phyloP scores from a whole-genome alignment of 1,284 basidiomycete species.

The Ceratobasidium sp. region DNA sequence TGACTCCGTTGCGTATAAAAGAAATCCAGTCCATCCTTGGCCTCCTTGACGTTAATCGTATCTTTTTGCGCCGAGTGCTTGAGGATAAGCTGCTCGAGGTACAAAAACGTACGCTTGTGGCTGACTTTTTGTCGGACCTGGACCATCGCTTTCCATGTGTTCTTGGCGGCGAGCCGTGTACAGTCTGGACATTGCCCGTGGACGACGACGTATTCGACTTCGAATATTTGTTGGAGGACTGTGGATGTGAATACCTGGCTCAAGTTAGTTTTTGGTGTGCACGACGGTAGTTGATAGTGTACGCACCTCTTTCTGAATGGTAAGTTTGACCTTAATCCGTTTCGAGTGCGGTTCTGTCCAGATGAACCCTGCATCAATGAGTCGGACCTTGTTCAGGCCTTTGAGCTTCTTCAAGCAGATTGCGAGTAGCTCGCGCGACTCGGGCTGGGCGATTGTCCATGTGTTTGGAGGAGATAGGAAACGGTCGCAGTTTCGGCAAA shows the following conservation, averaged over 20 bases:
- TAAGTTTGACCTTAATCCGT: conserved; percentile 91
- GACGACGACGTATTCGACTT: conserved; percentile 96
- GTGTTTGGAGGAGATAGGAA: conserved; percentile 92
- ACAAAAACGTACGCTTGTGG: conserved; percentile 98
- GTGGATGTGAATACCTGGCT: conserved; percentile 89
- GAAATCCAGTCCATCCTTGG: conserved; percentile 95
- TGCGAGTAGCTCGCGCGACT: conserved; percentile 92
- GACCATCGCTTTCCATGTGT: conserved; percentile 97
- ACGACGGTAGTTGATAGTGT: neutral
- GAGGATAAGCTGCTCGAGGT: conserved; percentile 96
- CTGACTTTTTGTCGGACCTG: conserved; percentile 98
- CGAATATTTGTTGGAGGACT: conserved; percentile 97
- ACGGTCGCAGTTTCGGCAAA: conserved; percentile 96
- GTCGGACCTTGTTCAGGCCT: conserved; percentile 91
- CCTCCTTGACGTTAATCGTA: conserved; percentile 93
- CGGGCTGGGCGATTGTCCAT: conserved; percentile 90
- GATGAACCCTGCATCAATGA: conserved; percentile 98
- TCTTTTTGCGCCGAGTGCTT: conserved; percentile 98
- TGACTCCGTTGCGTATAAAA: conserved; percentile 93
- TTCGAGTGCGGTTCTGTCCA: conserved; percentile 99
- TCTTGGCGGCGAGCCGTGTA: conserved; percentile 94
- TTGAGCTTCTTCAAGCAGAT: conserved; percentile 95
- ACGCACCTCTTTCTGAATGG: conserved; percentile 95
- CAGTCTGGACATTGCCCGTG: conserved; percentile 97
- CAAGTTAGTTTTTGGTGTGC: neutral